Conservation (phyloP, 345 rosid genomes). For the Moringa oleifera region DNA sequence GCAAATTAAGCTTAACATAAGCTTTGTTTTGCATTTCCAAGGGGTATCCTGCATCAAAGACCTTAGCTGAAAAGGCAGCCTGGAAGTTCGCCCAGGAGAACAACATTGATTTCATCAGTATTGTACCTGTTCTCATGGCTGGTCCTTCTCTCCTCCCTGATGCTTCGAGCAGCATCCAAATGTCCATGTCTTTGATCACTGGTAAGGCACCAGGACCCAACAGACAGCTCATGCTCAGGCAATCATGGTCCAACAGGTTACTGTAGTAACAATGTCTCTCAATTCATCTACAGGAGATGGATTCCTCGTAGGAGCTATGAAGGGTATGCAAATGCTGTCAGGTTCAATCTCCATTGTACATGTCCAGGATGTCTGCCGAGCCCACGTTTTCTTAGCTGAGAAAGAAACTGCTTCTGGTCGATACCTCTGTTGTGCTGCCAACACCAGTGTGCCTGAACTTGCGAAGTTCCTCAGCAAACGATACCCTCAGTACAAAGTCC, state of each 20-base stretch:
- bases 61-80: constrained; percentile 73
- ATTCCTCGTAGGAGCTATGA: constrained; percentile 45
- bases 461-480: constrained; percentile 53
- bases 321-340: constrained; percentile 83
- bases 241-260: too few species aligned
- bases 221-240: too few species aligned
- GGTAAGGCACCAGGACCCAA: constrained; percentile 28
- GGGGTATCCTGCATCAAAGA: constrained; percentile 78
- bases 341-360: constrained; percentile 78
- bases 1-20: too few species aligned
- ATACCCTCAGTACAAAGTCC: constrained; percentile 59
- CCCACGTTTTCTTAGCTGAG: constrained; percentile 79
- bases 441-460: constrained; percentile 61
- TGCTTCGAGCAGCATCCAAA: constrained; percentile 53
- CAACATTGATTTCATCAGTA: constrained; percentile 62
- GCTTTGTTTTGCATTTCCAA: constrained; percentile 33
- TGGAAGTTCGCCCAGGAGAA: constrained; percentile 61
- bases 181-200: constrained; percentile 53
- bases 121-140: constrained; percentile 61
- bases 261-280: too few species aligned
- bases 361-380: constrained; percentile 74
- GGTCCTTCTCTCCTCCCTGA: constrained; percentile 56
- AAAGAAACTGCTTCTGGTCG: constrained; percentile 80
- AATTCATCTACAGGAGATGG: constrained; percentile 52
- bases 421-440: constrained; percentile 59